phyloP scores from a whole-genome alignment of 371 early-diverging fungal species.

The Mucor sp. region DNA sequence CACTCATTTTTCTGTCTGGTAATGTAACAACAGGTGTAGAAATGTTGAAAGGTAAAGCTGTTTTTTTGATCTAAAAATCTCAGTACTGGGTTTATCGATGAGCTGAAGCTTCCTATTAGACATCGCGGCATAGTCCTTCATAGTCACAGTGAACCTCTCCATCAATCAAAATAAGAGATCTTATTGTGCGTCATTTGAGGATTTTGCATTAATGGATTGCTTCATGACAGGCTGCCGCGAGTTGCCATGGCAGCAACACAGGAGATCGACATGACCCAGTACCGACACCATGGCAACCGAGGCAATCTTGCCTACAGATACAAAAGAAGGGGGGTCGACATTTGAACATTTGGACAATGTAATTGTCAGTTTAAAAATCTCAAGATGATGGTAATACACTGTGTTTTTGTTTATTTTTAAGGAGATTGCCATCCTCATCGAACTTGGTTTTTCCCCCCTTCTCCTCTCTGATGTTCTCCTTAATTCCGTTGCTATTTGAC shows the following conservation, averaged over 20 bases:
- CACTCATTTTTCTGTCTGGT: slow-evolving; percentile 19
- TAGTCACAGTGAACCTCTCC: neutral
- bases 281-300: neutral
- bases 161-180: neutral
- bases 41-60: neutral
- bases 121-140: neutral
- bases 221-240: neutral
- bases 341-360: neutral
- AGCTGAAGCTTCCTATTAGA: neutral
- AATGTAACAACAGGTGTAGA: neutral
- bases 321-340: neutral
- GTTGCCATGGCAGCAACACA: neutral
- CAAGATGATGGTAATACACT: neutral
- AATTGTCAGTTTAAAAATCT: neutral
- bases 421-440: neutral
- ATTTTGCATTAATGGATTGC: neutral
- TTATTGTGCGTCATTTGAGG: neutral
- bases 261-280: neutral
- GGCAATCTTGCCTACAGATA: neutral
- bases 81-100: neutral
- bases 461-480: neutral
- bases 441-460: neutral
- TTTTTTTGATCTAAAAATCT: neutral
- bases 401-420: slow-evolving; percentile 2
- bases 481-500: slow-evolving; percentile 1